Conservation (phyloP, 1,284 basidiomycete species). For the Neonothopanus nambi region DNA sequence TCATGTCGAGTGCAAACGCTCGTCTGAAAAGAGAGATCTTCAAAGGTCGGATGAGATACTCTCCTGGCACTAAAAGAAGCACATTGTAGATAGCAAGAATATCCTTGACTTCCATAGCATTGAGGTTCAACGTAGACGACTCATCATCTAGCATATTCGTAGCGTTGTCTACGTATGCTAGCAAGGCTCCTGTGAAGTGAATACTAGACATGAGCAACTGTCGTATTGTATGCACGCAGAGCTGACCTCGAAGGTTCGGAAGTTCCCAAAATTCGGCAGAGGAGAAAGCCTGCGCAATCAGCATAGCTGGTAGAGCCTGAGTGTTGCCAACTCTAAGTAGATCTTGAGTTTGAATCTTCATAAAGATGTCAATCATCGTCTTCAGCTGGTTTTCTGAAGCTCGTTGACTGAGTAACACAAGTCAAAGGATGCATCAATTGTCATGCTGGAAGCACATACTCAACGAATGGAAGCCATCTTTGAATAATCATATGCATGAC, state of each 20-base stretch:
- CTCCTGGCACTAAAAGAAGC: conserved; percentile 55
- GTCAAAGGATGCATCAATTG: conserved; percentile 6
- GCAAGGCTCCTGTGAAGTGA: conserved; percentile 27
- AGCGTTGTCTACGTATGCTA: conserved; percentile 26
- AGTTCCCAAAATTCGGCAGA: conserved; percentile 77
- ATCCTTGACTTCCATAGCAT: neutral
- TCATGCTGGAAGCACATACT: conserved; percentile 46
- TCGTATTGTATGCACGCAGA: conserved; percentile 8
- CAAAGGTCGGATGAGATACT: conserved; percentile 54
- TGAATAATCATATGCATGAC: conserved; percentile 47
- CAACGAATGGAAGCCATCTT: conserved; percentile 59
- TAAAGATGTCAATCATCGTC: conserved; percentile 41
- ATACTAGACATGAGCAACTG: conserved; percentile 4
- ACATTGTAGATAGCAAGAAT: conserved; percentile 35
- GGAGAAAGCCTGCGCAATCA: conserved; percentile 42
- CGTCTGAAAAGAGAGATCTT: conserved; percentile 45
- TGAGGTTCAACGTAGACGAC: neutral
- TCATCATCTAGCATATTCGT: conserved; percentile 25
- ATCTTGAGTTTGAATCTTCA: conserved; percentile 22
- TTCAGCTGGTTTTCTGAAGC: conserved; percentile 47
- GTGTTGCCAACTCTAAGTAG: neutral
- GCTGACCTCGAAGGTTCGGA: conserved; percentile 56
- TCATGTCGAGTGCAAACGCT: conserved; percentile 47
- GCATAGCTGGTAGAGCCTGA: conserved; percentile 1
- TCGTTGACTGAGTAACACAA: conserved; percentile 36